Evolutionary conservation across 148 eudicot genomes (phyloP).

Genomic region (Vaccinium corymbosum): DNA sequence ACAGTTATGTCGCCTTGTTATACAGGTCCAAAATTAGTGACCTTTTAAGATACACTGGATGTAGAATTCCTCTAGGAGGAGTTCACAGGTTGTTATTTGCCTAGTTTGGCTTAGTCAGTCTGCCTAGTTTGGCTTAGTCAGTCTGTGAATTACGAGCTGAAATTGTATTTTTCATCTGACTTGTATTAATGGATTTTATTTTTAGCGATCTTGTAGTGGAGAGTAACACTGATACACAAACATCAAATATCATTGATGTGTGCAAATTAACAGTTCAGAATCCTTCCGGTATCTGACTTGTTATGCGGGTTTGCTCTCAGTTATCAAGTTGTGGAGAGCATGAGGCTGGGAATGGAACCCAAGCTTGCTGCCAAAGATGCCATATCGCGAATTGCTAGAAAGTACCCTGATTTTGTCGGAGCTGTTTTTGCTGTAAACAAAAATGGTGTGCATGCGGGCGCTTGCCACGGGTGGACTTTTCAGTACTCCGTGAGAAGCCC

Average conservation of each 20-base stretch:
- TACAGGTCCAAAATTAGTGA: background rate
- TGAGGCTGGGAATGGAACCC: conserved; percentile 90
- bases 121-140: background rate
- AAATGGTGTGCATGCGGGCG: conserved; percentile 77
- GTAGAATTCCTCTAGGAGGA: background rate
- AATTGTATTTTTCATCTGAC: background rate
- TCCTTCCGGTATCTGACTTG: background rate
- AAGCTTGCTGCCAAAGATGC: conserved; percentile 81
- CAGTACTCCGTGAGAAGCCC: conserved; percentile 79
- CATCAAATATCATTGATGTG: background rate
- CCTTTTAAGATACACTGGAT: background rate
- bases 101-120: background rate
- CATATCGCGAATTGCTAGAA: conserved; percentile 68
- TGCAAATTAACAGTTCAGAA: background rate
- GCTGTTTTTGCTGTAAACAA: conserved; percentile 76
- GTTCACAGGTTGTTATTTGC: background rate
- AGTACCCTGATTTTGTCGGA: conserved; percentile 78
- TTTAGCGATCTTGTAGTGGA: background rate
- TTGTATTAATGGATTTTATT: background rate
- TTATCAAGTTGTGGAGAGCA: conserved; percentile 94
- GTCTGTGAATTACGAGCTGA: background rate
- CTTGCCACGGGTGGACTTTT: conserved; percentile 98
- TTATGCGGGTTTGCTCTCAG: conserved; percentile 30
- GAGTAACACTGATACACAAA: background rate
- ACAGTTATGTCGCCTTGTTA: background rate